Conservation (phyloP, 306 rosid genomes). For the Cicer arietinum region DNA sequence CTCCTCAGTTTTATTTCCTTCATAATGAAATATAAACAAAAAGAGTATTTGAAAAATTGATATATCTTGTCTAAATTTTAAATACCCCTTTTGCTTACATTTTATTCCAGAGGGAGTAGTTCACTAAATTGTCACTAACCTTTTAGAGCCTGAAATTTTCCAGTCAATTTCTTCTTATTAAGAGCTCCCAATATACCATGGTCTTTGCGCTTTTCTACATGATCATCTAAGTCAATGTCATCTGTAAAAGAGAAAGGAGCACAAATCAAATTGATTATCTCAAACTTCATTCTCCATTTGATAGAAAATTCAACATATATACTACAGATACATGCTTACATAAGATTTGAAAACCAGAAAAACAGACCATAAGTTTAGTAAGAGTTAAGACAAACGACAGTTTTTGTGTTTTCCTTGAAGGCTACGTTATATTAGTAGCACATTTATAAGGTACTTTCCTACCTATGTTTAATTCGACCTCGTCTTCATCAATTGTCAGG, state of each 20-base stretch:
- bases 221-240: conserved; percentile 79
- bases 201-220: conserved; percentile 70
- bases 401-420: conserved; percentile 19
- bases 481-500: conserved; percentile 51
- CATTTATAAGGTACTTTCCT: conserved; percentile 32
- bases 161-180: conserved; percentile 77
- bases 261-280: conserved; percentile 23
- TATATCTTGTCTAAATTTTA: too few relatives aligned
- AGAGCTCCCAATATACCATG: conserved; percentile 69
- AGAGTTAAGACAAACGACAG: neutral
- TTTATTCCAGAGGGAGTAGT: neutral
- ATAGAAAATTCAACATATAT: neutral
- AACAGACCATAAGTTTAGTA: conserved; percentile 8
- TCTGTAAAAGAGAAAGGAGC: conserved; percentile 52
- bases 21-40: too few relatives aligned
- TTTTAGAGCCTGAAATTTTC: conserved; percentile 75
- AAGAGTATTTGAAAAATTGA: too few relatives aligned
- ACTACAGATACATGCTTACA: neutral
- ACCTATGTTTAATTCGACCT: conserved; percentile 75
- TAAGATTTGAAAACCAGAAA: neutral
- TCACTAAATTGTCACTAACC: conserved; percentile 54
- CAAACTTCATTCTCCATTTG: conserved; percentile 28
- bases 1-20: neutral
- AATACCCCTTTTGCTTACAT: too few relatives aligned
- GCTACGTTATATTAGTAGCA: conserved; percentile 19